Evolutionary conservation across 352 stramenopile genomes (phyloP), one percentile per base, ranked within the genome.

Genomic region (Pythium scleroteichum): DNA sequence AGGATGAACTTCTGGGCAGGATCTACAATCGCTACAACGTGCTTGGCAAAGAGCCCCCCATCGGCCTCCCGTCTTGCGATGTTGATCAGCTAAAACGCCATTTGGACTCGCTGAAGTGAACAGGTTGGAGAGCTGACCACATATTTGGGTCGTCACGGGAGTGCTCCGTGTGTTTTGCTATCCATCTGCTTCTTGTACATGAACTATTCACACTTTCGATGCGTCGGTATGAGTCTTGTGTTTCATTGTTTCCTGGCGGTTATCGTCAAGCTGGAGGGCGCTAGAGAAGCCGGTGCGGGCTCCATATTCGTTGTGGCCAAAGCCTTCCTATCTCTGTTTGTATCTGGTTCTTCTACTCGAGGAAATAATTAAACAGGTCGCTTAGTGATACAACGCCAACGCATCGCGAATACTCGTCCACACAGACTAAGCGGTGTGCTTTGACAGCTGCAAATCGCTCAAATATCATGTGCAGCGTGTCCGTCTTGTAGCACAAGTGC

Each of bases 281-380:
- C 29, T 35, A 35, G 10, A 35, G 29, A 10, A 10, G 29, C 29
- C 29, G 10, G 29, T 35, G 29, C 29, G 5, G n/a, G 22, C 24
- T 50, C 35, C 29, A 4, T 19, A 40, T 23, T 26, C 16, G 20
- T 51, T 40, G 22, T 24, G 24, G 14, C 53, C 32, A n/a, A 19
- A 23, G 45, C 53, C 20, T 46, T 23, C 33, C 48, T 68, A 48
- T 64, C 42, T 66, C 26, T 66, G 33, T 63, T 41, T 53, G 24
- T 54, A 40, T 39, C 29, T 35, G 5, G 29, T 39, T 49, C 45
- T 66, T 68, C 75, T 93, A 88, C 62, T 92, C 70, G 52, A 95
- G 73, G 73, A 95, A 95, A 87, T 95, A 95, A 83, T 92, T 91
- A 80, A 95, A 95, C 79, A 95, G 73, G 73, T 95, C 85, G 64